Percentiles rank a stretch among this genome's conserved stretches.
Evolutionary conservation across 768 basidiomycete species (phyloP).

Genomic region (Lactarius vividus): DNA sequence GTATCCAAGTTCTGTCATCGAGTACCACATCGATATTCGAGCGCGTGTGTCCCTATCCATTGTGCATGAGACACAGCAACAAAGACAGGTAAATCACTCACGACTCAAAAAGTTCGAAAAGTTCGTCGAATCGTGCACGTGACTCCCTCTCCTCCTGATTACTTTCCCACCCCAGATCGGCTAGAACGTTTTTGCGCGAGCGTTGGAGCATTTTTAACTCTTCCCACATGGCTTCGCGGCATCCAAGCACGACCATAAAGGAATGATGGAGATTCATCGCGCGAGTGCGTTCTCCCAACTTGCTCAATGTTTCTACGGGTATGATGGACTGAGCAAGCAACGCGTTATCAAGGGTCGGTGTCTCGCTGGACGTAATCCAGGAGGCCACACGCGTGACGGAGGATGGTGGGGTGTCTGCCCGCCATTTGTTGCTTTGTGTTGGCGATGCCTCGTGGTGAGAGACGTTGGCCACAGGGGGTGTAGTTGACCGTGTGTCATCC

Average conservation of each 20-base stretch:
- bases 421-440: background rate
- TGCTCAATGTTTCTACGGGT: constrained; percentile 33
- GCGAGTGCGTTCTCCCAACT: constrained; percentile 55
- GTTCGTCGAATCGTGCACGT: constrained; percentile 23
- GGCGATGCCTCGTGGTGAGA: constrained; percentile 5
- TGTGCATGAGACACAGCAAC: background rate
- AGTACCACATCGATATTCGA: constrained; percentile 63
- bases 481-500: constrained; percentile 15
- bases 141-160: constrained; percentile 22
- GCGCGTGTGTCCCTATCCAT: constrained; percentile 59
- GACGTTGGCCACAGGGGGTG: constrained; percentile 12
- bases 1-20: constrained; percentile 58
- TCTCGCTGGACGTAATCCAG: constrained; percentile 24
- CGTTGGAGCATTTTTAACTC: constrained; percentile 61
- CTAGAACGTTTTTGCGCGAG: constrained; percentile 52
- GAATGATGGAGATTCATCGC: constrained; percentile 70
- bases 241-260: constrained; percentile 60
- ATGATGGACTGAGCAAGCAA: constrained; percentile 24
- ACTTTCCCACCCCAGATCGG: constrained; percentile 67
- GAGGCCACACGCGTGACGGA: constrained; percentile 16
- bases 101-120: constrained; percentile 26
- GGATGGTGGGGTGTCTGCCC: background rate
- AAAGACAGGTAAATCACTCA: constrained; percentile 16
- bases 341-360: constrained; percentile 24
- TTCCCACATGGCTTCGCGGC: constrained; percentile 77